A percentile compares a stretch with the other conserved stretches of the same genome.
Conservation (phyloP, 495 filamentous ascomycete species). For the Cercophora scortea region DNA sequence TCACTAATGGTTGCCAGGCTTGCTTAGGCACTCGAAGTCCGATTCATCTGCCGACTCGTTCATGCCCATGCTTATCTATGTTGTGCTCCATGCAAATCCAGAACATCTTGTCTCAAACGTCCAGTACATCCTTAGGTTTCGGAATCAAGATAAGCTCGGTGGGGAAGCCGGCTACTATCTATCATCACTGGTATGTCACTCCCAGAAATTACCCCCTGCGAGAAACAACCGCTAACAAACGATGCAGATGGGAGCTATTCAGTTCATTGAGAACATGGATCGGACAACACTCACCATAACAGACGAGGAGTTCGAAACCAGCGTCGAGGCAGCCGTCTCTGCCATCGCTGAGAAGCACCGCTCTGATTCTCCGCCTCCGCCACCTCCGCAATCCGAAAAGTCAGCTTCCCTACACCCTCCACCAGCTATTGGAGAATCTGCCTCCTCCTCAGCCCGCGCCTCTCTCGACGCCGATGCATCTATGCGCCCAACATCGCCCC, state of each 20-base stretch:
- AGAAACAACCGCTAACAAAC: neutral
- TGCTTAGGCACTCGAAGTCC: conserved; percentile 82
- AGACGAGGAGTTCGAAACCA: conserved; percentile 89
- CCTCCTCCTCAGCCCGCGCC: conserved; percentile 23
- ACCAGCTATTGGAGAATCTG: conserved; percentile 14
- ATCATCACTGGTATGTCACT: conserved; percentile 70
- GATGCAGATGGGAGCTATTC: conserved; percentile 76
- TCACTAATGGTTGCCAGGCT: conserved; percentile 45
- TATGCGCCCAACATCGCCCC: conserved; percentile 25
- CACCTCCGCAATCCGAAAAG: conserved; percentile 52
- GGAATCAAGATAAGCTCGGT: conserved; percentile 92
- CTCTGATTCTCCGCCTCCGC: conserved; percentile 37
- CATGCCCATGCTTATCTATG: conserved; percentile 91
- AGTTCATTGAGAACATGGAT: conserved; percentile 95
- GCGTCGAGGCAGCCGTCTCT: conserved; percentile 94
- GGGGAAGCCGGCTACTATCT: conserved; percentile 98
- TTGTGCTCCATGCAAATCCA: conserved; percentile 88
- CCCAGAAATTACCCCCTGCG: neutral
- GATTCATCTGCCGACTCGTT: conserved; percentile 96
- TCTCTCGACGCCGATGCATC: conserved; percentile 37
- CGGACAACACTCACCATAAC: conserved; percentile 87
- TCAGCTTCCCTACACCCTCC: conserved; percentile 42
- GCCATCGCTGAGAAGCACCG: conserved; percentile 86
- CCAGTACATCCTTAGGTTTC: conserved; percentile 94
- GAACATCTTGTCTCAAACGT: conserved; percentile 95